Evolutionary conservation across 257 asterid species (phyloP), one percentile per base, ranked within the genome.

Genomic region (Nicotiana paniculata): DNA sequence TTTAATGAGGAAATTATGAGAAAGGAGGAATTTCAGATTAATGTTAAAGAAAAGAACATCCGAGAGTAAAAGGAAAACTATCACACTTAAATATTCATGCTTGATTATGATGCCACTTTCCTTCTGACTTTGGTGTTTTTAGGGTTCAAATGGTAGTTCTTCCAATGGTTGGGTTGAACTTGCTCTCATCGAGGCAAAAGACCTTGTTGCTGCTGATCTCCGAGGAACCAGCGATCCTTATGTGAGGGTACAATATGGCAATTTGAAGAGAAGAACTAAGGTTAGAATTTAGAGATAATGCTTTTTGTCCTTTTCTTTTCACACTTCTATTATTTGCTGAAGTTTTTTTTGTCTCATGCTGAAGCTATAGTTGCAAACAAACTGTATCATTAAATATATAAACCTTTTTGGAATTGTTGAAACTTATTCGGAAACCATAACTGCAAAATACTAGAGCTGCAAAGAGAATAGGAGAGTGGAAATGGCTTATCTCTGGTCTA

Each of bases 141-240:
- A 93, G 98, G 95, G 94, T 70, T 89, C 93, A 48, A 86, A 86
- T 33, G 58, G 87, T 54, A 79, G 82, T 88, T 82, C 85, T 6
- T 70, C 88, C 75, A 90, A 88, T 76, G 98, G 97, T 77, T 95
- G 93, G 99, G 80, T 96, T 16, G 99, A 96, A 83, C 90, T 96
- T 12, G 97, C 91, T 83, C 90, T 96, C 57, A 91, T 96, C 30
- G 99, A 95, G 85, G 99, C 93, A 58, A 90, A 90, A 89, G 99
- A 96, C 86, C 98, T 96, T 59, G 72, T 96, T 81, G 99, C 94
- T 76, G 99, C 99, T 83, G 99, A 96, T 91, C 86, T 93, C 61
- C 89, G 99, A 89, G 99, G 99, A 76, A 96, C 98, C 9, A 96
- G 99, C 80, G 99, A 96, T 88, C 99, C 99, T 66, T 96, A 86